phyloP scores from a whole-genome alignment of 208 protist species.

The Leishmania braziliensis region DNA sequence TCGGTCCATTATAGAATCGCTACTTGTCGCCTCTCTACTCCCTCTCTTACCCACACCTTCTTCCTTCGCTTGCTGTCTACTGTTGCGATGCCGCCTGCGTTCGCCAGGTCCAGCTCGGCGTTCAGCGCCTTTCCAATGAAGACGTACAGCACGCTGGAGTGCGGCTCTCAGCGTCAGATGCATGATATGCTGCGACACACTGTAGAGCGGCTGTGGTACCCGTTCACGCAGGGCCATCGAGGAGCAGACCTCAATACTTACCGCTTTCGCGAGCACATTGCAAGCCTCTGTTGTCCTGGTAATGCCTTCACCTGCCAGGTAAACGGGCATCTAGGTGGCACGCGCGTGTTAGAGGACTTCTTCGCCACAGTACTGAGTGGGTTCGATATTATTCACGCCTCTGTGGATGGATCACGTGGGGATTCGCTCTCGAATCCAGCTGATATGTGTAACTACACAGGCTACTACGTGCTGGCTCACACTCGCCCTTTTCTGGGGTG shows the following conservation, averaged over 20 bases:
- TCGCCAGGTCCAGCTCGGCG: slow-evolving; percentile 2
- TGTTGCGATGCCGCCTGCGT: slow-evolving; percentile 5
- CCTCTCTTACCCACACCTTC: background rate
- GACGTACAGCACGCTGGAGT: slow-evolving; percentile 7
- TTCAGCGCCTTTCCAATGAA: slow-evolving; percentile 13
- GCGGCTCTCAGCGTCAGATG: slow-evolving; percentile 23
- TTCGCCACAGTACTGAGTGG: slow-evolving; percentile 60
- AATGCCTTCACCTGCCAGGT: slow-evolving; percentile 70
- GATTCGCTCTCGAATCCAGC: slow-evolving; percentile 15
- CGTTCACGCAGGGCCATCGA: slow-evolving; percentile 37
- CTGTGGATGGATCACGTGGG: slow-evolving; percentile 30
- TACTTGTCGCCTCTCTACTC: background rate
- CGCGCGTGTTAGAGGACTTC: slow-evolving; percentile 63
- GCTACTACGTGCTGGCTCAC: slow-evolving; percentile 63
- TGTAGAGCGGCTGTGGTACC: slow-evolving; percentile 69
- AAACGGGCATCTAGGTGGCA: slow-evolving; percentile 56
- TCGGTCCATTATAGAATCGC: background rate
- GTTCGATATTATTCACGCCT: slow-evolving; percentile 73
- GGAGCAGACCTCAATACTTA: slow-evolving; percentile 52
- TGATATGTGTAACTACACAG: slow-evolving; percentile 50
- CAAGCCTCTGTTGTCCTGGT: slow-evolving; percentile 37
- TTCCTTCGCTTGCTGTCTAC: background rate
- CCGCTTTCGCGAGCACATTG: slow-evolving; percentile 59
- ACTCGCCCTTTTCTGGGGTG: slow-evolving; percentile 77
- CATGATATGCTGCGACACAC: slow-evolving; percentile 44